Conservation (phyloP, 495 filamentous ascomycete genomes). For the Tuber microsphaerosporum region DNA sequence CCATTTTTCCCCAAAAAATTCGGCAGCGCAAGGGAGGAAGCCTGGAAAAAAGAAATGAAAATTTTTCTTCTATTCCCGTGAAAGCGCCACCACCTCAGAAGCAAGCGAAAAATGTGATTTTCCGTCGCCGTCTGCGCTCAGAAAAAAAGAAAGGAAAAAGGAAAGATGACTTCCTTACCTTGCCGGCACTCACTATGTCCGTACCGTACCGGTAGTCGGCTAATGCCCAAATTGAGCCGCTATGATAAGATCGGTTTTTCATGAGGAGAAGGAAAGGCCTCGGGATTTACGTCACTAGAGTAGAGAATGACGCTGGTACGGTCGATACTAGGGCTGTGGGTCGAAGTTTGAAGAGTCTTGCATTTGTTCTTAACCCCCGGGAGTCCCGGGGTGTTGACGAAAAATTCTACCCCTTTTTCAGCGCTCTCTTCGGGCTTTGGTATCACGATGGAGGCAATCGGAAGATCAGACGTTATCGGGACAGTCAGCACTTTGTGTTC, state of each 20-base stretch:
- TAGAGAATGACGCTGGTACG: not conserved
- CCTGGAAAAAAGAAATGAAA: not conserved
- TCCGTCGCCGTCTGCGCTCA: not conserved
- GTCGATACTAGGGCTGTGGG: constrained; percentile 4
- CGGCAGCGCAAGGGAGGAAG: not conserved
- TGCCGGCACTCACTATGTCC: not conserved
- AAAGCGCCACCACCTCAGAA: not conserved
- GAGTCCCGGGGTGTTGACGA: not conserved
- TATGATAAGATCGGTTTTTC: constrained; percentile 10
- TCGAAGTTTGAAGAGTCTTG: constrained; percentile 13
- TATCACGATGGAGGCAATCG: not conserved
- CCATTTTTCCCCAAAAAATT: not conserved
- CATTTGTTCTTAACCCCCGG: constrained; percentile 5
- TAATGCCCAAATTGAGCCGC: constrained; percentile 10
- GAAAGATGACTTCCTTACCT: not conserved
- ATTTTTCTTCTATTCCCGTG: not conserved
- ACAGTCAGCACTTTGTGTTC: constrained; percentile 2
- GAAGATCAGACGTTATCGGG: not conserved
- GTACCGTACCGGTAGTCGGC: constrained; percentile 6
- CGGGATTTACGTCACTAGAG: constrained; percentile 3
- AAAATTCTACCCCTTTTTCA: not conserved
- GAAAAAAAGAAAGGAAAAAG: not conserved
- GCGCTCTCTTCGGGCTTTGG: not conserved
- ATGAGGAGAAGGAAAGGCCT: constrained; percentile 15
- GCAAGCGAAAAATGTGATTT: not conserved